phyloP scores from a whole-genome alignment of 768 basidiomycete species.

The Hericium alpestre region DNA sequence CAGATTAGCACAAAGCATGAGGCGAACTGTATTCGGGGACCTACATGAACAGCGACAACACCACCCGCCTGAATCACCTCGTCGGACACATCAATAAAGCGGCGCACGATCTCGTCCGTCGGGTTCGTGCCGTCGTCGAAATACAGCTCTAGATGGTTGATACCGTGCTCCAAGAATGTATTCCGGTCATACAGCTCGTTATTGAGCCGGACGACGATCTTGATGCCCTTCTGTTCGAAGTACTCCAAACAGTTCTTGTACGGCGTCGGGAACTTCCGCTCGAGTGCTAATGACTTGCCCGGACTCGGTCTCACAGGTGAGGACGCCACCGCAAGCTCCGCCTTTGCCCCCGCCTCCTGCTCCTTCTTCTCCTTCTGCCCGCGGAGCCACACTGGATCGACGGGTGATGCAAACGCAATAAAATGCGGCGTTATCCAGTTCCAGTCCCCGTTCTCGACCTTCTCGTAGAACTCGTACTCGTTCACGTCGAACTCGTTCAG shows the following conservation, averaged over 20 bases:
- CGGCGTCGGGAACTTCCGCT: constrained; percentile 66
- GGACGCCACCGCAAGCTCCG: constrained; percentile 11
- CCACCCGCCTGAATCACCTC: constrained; percentile 65
- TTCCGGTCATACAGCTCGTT: constrained; percentile 81
- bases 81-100: constrained; percentile 83
- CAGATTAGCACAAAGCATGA: background rate
- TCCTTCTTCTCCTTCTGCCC: constrained; percentile 56
- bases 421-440: constrained; percentile 90
- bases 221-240: constrained; percentile 79
- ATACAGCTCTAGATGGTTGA: constrained; percentile 86
- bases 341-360: constrained; percentile 23
- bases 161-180: constrained; percentile 74
- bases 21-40: constrained; percentile 20
- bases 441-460: constrained; percentile 93
- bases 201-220: constrained; percentile 88
- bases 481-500: constrained; percentile 89
- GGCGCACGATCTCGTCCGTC: constrained; percentile 85
- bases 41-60: constrained; percentile 80
- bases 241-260: constrained; percentile 90
- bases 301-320: constrained; percentile 16
- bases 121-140: constrained; percentile 99
- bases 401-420: constrained; percentile 89
- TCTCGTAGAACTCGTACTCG: constrained; percentile 91
- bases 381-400: constrained; percentile 75
- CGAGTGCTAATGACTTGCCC: constrained; percentile 44